A percentile compares a stretch with the other conserved stretches of the same genome.
Evolutionary conservation across 2,329 filamentous ascomycete species (phyloP).

Genomic region (Paecilomyces formosus): DNA sequence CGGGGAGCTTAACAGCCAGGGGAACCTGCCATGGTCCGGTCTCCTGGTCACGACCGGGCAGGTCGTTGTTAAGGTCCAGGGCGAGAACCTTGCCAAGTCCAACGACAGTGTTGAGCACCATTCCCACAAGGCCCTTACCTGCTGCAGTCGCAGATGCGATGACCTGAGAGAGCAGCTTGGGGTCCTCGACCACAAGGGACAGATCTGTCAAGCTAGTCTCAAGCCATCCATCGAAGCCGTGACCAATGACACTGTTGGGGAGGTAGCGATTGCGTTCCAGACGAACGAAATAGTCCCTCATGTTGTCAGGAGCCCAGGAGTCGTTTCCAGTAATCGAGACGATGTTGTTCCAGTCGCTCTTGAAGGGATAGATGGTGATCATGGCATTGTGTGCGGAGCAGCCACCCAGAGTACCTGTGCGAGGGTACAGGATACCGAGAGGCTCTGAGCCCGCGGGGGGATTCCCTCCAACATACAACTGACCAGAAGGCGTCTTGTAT

Average conservation of each 20-base stretch:
- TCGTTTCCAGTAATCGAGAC: conserved; percentile 50
- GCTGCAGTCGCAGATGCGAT: conserved; percentile 47
- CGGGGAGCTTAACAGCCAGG: conserved; percentile 43
- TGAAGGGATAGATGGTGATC: conserved; percentile 51
- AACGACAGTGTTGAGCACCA: conserved; percentile 31
- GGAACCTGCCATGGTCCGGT: conserved; percentile 53
- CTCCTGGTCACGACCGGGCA: conserved; percentile 36
- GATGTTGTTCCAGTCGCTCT: conserved; percentile 52
- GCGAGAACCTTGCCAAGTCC: conserved; percentile 41
- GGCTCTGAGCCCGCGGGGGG: conserved; percentile 44
- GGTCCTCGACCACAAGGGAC: conserved; percentile 45
- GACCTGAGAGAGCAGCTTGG: conserved; percentile 47
- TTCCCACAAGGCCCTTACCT: conserved; percentile 33
- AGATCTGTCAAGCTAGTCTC: conserved; percentile 45
- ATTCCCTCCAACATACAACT: conserved; percentile 46
- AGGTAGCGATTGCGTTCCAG: conserved; percentile 50
- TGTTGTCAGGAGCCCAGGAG: conserved; percentile 49
- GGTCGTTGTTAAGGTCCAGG: conserved; percentile 46
- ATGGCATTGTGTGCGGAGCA: conserved; percentile 56
- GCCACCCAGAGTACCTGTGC: conserved; percentile 49
- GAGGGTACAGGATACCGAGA: conserved; percentile 50
- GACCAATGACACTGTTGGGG: conserved; percentile 34
- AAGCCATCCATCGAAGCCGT: conserved; percentile 54
- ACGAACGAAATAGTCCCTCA: conserved; percentile 48
- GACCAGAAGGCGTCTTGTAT: conserved; percentile 46